phyloP scores from a whole-genome alignment of 306 rosid genomes.

The Ammopiptanthus mongolicus region DNA sequence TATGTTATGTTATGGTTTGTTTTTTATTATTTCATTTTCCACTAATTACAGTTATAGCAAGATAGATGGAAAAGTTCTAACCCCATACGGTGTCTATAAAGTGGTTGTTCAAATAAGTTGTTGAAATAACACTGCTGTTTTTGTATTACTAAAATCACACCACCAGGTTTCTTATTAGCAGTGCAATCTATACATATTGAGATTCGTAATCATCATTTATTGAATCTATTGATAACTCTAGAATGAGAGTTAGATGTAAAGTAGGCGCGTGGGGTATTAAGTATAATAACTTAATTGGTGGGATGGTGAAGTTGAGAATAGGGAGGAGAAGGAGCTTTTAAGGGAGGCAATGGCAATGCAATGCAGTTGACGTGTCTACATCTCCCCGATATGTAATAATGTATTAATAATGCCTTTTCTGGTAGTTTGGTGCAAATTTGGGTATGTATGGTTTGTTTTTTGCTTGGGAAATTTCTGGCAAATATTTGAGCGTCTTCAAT shows the following conservation, averaged over 20 bases:
- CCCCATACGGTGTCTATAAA: no score
- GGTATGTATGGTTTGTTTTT: background rate
- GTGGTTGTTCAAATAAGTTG: no score
- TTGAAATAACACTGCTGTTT: no score
- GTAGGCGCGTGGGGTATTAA: slow-evolving; percentile 15
- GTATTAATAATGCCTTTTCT: slow-evolving; percentile 15
- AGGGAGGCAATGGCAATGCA: slow-evolving; percentile 32
- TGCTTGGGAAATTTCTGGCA: background rate
- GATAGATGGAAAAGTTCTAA: no score
- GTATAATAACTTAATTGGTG: background rate
- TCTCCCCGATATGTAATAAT: slow-evolving; percentile 22
- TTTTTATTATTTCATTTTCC: no score
- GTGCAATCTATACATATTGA: background rate
- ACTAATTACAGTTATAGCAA: no score
- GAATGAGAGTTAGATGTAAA: no score
- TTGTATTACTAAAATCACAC: background rate
- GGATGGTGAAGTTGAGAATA: slow-evolving; percentile 1
- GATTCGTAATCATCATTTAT: background rate
- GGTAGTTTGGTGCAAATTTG: slow-evolving; percentile 20
- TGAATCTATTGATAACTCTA: background rate
- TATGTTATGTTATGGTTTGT: no score
- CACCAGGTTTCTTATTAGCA: background rate
- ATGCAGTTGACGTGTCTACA: slow-evolving; percentile 31
- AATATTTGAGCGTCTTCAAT: background rate
- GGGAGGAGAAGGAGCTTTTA: slow-evolving; percentile 27